These are phyloP conservation scores for Euphorbia pulcherrima DNA, from an alignment of 345 rosid species.

Conservation along the genomic window DNA sequence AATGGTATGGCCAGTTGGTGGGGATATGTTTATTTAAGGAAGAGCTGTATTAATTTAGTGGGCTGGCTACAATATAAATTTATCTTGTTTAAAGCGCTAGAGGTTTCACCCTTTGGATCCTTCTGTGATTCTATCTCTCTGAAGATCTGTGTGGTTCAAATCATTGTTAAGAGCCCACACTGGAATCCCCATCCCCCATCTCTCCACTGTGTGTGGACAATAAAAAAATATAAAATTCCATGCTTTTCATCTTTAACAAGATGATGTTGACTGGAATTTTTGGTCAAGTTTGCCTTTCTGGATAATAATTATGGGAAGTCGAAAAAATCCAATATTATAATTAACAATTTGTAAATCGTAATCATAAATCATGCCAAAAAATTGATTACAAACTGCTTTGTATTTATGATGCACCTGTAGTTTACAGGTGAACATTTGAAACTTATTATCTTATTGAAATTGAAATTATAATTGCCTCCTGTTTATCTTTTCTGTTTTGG, in stretches of 20 bases:
- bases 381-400: not conserved
- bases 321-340: not conserved
- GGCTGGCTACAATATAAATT: not conserved
- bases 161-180: not conserved
- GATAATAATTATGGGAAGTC: conserved; percentile 1
- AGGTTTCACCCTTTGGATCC: not conserved
- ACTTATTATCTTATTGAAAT: not conserved
- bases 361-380: not conserved
- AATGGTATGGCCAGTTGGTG: not conserved
- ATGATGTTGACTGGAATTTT: not conserved
- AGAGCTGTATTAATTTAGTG: not conserved
- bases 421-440: not conserved
- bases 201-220: not conserved
- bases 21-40: not conserved
- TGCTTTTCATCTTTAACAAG: conserved; percentile 1
- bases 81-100: not conserved
- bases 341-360: not conserved
- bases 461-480: not conserved
- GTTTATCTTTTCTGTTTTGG: not conserved
- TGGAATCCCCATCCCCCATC: not conserved
- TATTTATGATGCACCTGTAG: not conserved
- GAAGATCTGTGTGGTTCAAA: not conserved
- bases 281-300: conserved; percentile 1
- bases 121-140: too few species aligned
- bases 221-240: not conserved